These are phyloP conservation scores for Eucalyptus pauciflora DNA, from an alignment of 345 rosid species.

Conservation along the genomic window DNA sequence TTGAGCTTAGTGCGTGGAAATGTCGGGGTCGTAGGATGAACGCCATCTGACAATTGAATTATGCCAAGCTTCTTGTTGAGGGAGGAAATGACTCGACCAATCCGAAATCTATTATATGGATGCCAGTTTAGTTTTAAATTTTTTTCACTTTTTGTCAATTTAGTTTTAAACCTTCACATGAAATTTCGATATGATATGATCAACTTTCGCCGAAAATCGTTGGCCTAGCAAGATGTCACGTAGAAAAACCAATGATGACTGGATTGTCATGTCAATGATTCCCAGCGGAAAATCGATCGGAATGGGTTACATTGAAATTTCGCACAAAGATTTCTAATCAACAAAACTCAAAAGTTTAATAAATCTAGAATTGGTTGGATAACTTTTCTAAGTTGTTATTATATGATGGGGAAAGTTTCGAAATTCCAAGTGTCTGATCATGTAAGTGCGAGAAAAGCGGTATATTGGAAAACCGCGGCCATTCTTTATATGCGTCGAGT, in stretches of 20 bases:
- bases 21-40: neutral
- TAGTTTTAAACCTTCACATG: accelerated
- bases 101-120: neutral
- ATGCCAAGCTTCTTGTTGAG: neutral
- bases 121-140: neutral
- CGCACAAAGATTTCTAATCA: neutral
- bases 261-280: neutral
- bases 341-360: neutral
- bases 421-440: neutral
- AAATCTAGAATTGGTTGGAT: neutral
- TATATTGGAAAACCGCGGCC: neutral
- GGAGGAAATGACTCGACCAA: neutral
- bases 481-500: neutral
- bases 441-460: neutral
- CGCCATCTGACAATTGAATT: neutral
- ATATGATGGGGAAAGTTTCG: neutral
- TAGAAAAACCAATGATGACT: neutral
- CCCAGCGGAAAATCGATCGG: accelerated
- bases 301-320: neutral
- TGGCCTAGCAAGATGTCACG: accelerated
- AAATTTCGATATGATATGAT: accelerated
- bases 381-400: neutral
- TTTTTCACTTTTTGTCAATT: neutral
- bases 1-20: neutral
- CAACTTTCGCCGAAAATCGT: accelerated